Evolutionary conservation across 306 rosid species (phyloP), one percentile per base, ranked within the genome.

Genomic region (Quercus parvula): DNA sequence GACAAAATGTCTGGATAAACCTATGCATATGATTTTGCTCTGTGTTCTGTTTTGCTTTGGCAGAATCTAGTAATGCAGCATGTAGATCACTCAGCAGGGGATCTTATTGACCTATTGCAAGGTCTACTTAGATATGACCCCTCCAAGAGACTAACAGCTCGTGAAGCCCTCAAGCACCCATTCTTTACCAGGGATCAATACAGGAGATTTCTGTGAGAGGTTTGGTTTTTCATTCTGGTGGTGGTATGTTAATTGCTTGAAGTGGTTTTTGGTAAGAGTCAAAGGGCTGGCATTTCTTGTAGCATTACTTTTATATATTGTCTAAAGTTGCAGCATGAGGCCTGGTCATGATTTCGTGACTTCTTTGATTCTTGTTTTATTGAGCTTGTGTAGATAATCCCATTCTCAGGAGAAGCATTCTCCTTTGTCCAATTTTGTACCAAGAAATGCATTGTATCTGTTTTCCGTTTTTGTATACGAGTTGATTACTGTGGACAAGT

Each of bases 31-130:
- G 4, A 35, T n/a, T 15, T 8, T 15, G n/a, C 8, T 2, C 4
- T 17, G 58, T 17, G 58, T 49, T 19, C 44, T 25, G 44, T 0
- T 33, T 2, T 70, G 49, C 33, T 3, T 31, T 9, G 73, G 86
- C 96, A 94, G 98, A 93, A 95, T 77, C 87, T 95, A 56, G 25
- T 93, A 71, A 95, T 95, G 99, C 99, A 88, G 84, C 96, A 93
- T 14, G 99, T 91, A 9, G 99, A 95, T 76, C 99, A 95, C 84
- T 95, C 99, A 0, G 97, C 96, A 0, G 97, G 98, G 4, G 98
- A 95, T 75, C 90, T 95, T 33, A 93, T 93, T 52, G 94, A 95
- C 77, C 92, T 95, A 2, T 81, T 93, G 75, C 99, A 95, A 77
- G 99, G 98, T 15, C 81, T 95, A 18, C 98, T 95, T 51, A 90